These are phyloP conservation scores for Viridothelium virens DNA, from an alignment of 495 filamentous ascomycete species.

Conservation along the genomic window DNA sequence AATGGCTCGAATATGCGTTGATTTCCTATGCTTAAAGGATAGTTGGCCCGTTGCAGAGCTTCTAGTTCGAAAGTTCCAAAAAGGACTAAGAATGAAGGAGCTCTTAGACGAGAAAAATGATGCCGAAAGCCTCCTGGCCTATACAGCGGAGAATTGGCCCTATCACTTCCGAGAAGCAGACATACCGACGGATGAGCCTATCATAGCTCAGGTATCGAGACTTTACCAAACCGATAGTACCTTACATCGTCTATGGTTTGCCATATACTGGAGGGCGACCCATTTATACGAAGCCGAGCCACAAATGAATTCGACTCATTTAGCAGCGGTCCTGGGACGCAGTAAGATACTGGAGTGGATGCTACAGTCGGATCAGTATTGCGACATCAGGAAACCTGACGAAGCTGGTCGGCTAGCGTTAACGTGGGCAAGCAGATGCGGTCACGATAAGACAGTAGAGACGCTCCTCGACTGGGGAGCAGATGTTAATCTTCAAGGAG, in stretches of 20 bases:
- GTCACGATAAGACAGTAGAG: constrained; percentile 17
- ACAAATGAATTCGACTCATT: neutral
- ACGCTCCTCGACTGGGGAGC: constrained; percentile 18
- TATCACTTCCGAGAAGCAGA: neutral
- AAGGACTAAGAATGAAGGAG: neutral
- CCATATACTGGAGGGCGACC: neutral
- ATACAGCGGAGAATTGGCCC: neutral
- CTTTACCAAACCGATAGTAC: neutral
- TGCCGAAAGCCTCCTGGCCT: neutral
- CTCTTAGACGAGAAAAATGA: neutral
- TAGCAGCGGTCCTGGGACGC: neutral
- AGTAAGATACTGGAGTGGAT: neutral
- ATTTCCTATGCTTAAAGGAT: neutral
- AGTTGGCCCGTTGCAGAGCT: neutral
- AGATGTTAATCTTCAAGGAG: constrained; percentile 19
- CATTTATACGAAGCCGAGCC: neutral
- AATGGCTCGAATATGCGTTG: neutral
- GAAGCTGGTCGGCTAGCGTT: neutral
- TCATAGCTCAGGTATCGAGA: neutral
- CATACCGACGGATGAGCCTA: neutral
- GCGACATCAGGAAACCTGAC: neutral
- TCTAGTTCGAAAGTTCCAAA: neutral
- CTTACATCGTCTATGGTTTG: neutral
- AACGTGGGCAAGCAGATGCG: neutral
- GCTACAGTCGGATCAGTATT: neutral